Base-by-base conservation (phyloP, 2,329 filamentous ascomycete genomes). In the Verticillium dahliae region DNA sequence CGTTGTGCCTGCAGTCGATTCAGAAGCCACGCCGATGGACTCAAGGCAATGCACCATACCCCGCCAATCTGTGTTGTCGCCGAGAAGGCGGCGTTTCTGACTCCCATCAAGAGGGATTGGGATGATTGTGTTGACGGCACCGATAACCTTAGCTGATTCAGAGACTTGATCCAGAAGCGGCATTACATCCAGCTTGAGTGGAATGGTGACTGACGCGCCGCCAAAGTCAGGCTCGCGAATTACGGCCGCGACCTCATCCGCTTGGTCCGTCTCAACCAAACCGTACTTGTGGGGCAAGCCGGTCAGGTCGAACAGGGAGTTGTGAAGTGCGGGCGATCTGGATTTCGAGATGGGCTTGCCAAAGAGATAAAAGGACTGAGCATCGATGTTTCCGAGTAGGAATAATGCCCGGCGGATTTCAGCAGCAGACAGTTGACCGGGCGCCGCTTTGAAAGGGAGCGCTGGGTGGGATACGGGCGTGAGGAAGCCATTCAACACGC, bases 41-140 rank as follows among this genome's bases (percentile, higher is more conserved):
- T 84, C 85, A 22, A 99, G 83, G 3, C 91, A 88, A 67, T 90
- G 85, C 2, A 90, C 86, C 87, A 99, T 99, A 65, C 95, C 95
- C 70, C 87, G 84, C 90, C 92, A 99, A 78, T 99, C 95, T 13
- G 95, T 99, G 75, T 99, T 99, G 72, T 93, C 90, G 54, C 95
- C 95, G 15, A 90, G 74, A 3, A 98, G 84, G 4, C 80, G 83
- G 33, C 71, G 71, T 14, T 57, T 60, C 35, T 58, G 57, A 6
- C 57, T n/a, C 7, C 15, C 58, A 22, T n/a, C 13, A 22, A 4
- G 33, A 14, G n/a, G 22, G 3, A 85, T 71, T 0, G 90, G 88
- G 34, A 97, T 85, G 69, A 99, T 89, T 18, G 95, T 99, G 78
- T 99, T 99, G 65, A 98, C 90, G 3, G 95, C 95, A 27, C 95